Evolutionary conservation across 129 eudicot species (phyloP), one percentile per base, ranked within the genome.

Genomic region (Chrysanthemum seticuspe): DNA sequence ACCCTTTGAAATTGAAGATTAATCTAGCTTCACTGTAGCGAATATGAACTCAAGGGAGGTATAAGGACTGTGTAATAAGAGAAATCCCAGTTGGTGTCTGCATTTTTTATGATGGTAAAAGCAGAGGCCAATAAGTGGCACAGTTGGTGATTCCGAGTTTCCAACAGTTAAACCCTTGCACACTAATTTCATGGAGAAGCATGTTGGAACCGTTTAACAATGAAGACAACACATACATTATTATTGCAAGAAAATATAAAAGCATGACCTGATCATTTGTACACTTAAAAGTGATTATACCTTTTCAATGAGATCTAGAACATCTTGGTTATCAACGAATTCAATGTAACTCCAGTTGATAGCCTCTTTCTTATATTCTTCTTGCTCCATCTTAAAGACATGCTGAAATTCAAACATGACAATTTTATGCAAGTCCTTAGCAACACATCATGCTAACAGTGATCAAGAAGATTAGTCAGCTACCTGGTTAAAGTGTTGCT

Each of bases 311-410:
- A 95, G 99, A 95, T 95, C 99, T 73, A 95, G 77, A 73, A 95
- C 99, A 90, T 95, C 99, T 85, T 95, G 97, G 79, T 95, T 95
- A 79, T 95, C 99, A 65, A 95, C 97, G 74, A 95, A 95, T 79
- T 95, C 97, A 76, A 95, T 95, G 84, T 95, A 95, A 88, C 99
- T 95, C 99, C 99, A 95, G 60, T 95, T 73, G 75, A 95, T 95
- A 77, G 83, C 83, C 86, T 95, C 99, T 77, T 88, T 90, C 50
- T 87, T 90, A 77, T 95, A 95, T 76, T 95, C 99, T 75, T 95
- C 99, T 83, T 95, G 99, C 81, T 95, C 99, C 96, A 83, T 91
- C 84, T 95, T 95, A 77, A 95, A 95, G 44, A 95, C 99, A 67
- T 95, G 99, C 99, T 95, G 99, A 72, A 83, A 73, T 52, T 52